Evolutionary conservation across 148 eudicot genomes (phyloP).

Genomic region (Fagopyrum tataricum): DNA sequence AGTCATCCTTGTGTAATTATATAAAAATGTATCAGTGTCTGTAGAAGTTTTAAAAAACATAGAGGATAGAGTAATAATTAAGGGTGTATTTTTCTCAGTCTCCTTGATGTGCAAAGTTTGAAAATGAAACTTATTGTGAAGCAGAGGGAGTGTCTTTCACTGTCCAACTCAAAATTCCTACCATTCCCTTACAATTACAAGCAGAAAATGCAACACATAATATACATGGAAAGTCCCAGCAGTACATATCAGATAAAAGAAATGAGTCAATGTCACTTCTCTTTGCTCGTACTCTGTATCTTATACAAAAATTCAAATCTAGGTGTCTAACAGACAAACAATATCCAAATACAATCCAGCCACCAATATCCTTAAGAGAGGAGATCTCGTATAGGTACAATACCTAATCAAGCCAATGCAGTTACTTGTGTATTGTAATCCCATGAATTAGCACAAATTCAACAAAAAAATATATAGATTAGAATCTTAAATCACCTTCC

Average conservation of each 20-base stretch:
- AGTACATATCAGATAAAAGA: neutral
- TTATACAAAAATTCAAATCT: neutral
- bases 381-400: neutral
- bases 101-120: too few relatives aligned
- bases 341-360: neutral
- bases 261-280: neutral
- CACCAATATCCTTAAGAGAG: neutral
- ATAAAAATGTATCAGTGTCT: too few relatives aligned
- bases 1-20: too few relatives aligned
- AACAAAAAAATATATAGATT: too few relatives aligned
- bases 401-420: neutral
- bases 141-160: too few relatives aligned
- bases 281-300: neutral
- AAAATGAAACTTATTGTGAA: too few relatives aligned
- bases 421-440: neutral
- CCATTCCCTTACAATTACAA: neutral
- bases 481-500: conserved; percentile 42
- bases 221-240: neutral
- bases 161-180: too few relatives aligned
- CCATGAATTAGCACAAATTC: neutral
- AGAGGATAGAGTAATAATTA: too few relatives aligned
- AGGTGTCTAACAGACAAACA: neutral
- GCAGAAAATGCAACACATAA: neutral
- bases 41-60: too few relatives aligned
- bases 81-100: too few relatives aligned